Evolutionary conservation across 192 early-diverging fungal species (phyloP).

Genomic region (Lunasporangiospora selenospora): DNA sequence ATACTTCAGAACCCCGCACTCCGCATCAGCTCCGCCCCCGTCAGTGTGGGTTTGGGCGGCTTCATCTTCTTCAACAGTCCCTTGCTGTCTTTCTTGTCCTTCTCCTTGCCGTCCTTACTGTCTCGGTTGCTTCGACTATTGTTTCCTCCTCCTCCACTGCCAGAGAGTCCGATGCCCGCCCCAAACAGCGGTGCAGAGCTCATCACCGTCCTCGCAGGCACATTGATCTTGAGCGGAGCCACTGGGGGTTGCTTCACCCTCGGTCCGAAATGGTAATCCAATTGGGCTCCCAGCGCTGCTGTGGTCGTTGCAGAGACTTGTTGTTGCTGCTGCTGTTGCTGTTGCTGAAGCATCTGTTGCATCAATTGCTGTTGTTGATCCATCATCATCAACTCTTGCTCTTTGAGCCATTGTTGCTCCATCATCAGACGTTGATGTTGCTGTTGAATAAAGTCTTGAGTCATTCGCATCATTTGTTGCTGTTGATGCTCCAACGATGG

Average conservation of each 20-base stretch:
- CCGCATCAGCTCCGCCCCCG: slow-evolving; percentile 18
- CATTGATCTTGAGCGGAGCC: slow-evolving; percentile 2
- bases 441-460: slow-evolving; percentile 11
- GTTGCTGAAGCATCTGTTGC: slow-evolving; percentile 5
- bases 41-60: slow-evolving; percentile 35
- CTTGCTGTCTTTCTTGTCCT: slow-evolving; percentile 30
- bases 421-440: slow-evolving; percentile 1
- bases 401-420: slow-evolving; percentile 4
- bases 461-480: too few relatives aligned
- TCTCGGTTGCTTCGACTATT: neutral
- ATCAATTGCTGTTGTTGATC: slow-evolving; percentile 13
- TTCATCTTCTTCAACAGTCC: slow-evolving; percentile 35
- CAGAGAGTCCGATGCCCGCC: too few relatives aligned
- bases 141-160: too few relatives aligned
- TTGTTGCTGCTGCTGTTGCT: slow-evolving; percentile 6
- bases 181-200: too few relatives aligned
- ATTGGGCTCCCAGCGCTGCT: neutral
- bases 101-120: neutral
- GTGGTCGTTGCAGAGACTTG: neutral
- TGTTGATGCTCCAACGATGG: too few relatives aligned
- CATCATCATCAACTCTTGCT: slow-evolving; percentile 14
- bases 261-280: slow-evolving; percentile 11
- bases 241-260: too few relatives aligned
- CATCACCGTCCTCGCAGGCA: too few relatives aligned
- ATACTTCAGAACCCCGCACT: slow-evolving; percentile 6